Base-by-base conservation (phyloP, 176 grass and related monocot genomes). In the Musa troglodytarum region DNA sequence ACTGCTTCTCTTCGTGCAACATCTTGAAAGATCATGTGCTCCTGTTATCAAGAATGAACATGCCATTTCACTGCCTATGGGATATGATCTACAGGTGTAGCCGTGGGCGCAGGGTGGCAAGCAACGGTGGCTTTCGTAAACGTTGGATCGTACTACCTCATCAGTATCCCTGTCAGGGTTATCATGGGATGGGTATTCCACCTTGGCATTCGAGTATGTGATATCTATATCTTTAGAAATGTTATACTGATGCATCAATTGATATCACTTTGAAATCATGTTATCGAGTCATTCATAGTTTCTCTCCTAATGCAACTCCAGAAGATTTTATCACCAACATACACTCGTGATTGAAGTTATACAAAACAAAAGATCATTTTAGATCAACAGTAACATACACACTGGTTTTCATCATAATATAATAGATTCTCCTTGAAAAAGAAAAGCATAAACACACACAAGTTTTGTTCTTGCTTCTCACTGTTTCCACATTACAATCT, bases 21-120 rank as follows among this genome's bases (percentile, higher is more conserved):
- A 28, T 28, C 26, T 28, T 2, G 26, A 28, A 28, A 1, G 26
- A 28, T 58, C 20, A 7, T 15, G 15, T 9, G 57, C 57, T 62
- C 20, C 20, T n/a, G 20, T 17, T 9, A 3, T 2, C 7, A 19
- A 62, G 13, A 62, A 62, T 19, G 57, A 20, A 57, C 54, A 11
- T 57, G 11, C 11, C 16, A 11, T 57, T 17, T 57, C 54, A 43
- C 34, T 5, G 0, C 34, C 34, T 5, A 0, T 43, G 34, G 34
- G 13, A 15, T 73, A 11, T 13, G 34, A 15, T 58, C 17, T 84
- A 19, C 76, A 89, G 90, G 90, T 1, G 90, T 92, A 1, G 90
- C 90, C 7, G 1, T 92, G 15, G 90, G 87, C 5, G 75, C 90
- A 7, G 90, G 90, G 12, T 87, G 87, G 82, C 90, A 92, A 52